Evolutionary conservation across 2,329 filamentous ascomycete species (phyloP), one percentile per base, ranked within the genome.

Genomic region (Penicillium sp.): DNA sequence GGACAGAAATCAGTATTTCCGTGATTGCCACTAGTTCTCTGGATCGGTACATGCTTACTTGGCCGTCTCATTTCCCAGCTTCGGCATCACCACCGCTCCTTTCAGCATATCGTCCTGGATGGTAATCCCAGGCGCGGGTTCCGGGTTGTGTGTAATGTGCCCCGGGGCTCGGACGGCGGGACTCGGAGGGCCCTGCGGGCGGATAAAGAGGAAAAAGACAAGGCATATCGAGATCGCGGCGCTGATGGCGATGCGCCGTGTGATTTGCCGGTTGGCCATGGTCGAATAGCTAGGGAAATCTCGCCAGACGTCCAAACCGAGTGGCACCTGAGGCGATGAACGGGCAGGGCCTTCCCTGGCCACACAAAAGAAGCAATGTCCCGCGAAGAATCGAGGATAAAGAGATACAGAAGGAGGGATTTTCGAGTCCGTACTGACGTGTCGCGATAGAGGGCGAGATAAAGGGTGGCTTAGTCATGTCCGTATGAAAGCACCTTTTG

Each of bases 51-150:
- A 20, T 11, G 10, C 64, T 54, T 64, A 73, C 70, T 75, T 76
- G 11, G 68, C 66, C 4, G 74, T 77, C 50, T 70, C 74, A 52
- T 77, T 77, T 16, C 69, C 73, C 38, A 76, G 58, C 42, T 69
- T 70, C 11, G 70, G 67, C 70, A 74, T 74, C 35, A 76, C 68
- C 22, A 70, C 66, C 22, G 61, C 65, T 20, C 74, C 74, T 47
- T 71, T 69, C 31, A 72, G 56, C 38, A 69, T 61, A 31, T 68
- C 65, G 46, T 68, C 62, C 29, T 64, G 58, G 23, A 65, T 56
- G 14, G 36, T 49, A 34, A 58, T 51, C 18, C 47, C 55, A 18
- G 58, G 41, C 16, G 53, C 49, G 27, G 60, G 39, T 34, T 42
- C 47, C 23, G 58, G 40, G 11, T 61, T 48, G 49, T 69, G 63